phyloP scores from a whole-genome alignment of 2,329 filamentous ascomycete species.

The Cadophora sp. region DNA sequence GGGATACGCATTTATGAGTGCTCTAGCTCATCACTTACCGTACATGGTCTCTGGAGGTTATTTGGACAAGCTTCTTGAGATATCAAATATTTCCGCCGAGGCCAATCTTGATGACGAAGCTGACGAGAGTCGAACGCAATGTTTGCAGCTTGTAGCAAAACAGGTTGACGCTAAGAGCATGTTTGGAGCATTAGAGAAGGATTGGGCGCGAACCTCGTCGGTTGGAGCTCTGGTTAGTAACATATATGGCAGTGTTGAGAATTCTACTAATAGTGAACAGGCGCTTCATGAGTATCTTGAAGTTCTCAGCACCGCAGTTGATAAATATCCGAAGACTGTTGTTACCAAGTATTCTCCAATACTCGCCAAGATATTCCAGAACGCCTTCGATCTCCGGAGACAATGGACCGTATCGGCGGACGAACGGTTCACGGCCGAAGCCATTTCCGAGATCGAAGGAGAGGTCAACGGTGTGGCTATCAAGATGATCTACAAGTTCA shows the following conservation, averaged over 20 bases:
- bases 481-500: slow-evolving; percentile 95
- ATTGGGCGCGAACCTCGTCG: slow-evolving; percentile 70
- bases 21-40: slow-evolving; percentile 82
- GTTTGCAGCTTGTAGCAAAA: slow-evolving; percentile 76
- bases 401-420: slow-evolving; percentile 56
- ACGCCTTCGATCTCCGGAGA: slow-evolving; percentile 70
- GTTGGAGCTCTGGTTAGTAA: slow-evolving; percentile 66
- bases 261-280: slow-evolving; percentile 47
- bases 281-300: slow-evolving; percentile 73
- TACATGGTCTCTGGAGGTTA: slow-evolving; percentile 86
- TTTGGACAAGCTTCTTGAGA: slow-evolving; percentile 72
- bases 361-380: slow-evolving; percentile 70
- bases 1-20: slow-evolving; percentile 78
- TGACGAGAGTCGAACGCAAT: slow-evolving; percentile 69
- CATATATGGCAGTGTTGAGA: neutral
- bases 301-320: slow-evolving; percentile 73
- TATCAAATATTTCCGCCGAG: slow-evolving; percentile 76
- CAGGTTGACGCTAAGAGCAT: slow-evolving; percentile 80
- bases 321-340: slow-evolving; percentile 77
- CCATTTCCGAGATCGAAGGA: slow-evolving; percentile 67
- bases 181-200: slow-evolving; percentile 74
- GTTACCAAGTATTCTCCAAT: slow-evolving; percentile 77
- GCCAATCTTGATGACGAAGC: slow-evolving; percentile 66
- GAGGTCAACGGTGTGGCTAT: slow-evolving; percentile 74
- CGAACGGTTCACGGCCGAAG: slow-evolving; percentile 49